A percentile compares a stretch with the other conserved stretches of the same genome.
Evolutionary conservation across 164 flowering plant species (phyloP).

Genomic region (Vitis labrusca): DNA sequence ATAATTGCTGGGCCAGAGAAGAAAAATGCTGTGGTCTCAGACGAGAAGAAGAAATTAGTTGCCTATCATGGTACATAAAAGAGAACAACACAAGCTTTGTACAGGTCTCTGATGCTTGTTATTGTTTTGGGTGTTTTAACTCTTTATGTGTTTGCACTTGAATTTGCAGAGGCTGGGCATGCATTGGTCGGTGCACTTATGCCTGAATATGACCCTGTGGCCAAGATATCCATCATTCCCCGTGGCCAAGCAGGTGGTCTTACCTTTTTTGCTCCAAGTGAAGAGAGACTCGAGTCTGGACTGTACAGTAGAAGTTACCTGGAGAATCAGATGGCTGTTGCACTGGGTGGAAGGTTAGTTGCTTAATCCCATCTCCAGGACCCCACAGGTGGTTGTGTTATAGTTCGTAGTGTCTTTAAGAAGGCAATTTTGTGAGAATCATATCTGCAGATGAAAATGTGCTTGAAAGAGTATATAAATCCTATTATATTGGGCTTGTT

Average conservation of each 20-base stretch:
- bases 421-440: no score
- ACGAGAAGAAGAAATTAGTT: conserved; percentile 88
- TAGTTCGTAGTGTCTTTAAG: no score
- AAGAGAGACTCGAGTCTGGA: conserved; percentile 96
- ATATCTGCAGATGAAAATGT: neutral
- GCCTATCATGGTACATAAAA: conserved; percentile 81
- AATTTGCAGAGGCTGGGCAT: conserved; percentile 95
- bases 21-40: conserved; percentile 95
- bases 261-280: conserved; percentile 94
- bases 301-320: conserved; percentile 94
- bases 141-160: neutral
- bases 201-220: conserved; percentile 98
- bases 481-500: no score
- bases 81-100: no score
- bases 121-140: neutral
- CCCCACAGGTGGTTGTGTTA: no score
- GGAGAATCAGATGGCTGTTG: conserved; percentile 99
- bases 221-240: conserved; percentile 94
- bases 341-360: conserved; percentile 94
- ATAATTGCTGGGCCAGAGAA: conserved; percentile 99
- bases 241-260: conserved; percentile 99
- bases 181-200: conserved; percentile 94
- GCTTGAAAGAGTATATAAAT: no score
- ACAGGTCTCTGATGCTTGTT: no score
- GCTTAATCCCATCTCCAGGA: neutral